Evolutionary conservation across 371 early-diverging fungal genomes (phyloP).

Genomic region (Fennellomyces sp.): DNA sequence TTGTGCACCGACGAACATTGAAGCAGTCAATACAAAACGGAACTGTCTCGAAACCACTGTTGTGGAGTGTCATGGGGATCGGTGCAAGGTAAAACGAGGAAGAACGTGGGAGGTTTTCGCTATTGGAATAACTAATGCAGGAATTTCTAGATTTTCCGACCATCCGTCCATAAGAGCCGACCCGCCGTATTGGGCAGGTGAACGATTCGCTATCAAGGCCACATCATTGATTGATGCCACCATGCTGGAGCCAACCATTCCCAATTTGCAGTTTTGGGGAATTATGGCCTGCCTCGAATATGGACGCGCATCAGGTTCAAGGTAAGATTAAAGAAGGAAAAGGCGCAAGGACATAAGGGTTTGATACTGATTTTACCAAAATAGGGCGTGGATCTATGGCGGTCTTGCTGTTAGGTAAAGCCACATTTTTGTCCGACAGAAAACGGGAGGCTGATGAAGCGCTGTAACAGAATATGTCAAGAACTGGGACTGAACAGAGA

Average conservation of each 20-base stretch:
- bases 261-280: conserved; percentile 61
- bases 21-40: conserved; percentile 34
- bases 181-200: conserved; percentile 53
- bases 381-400: conserved; percentile 66
- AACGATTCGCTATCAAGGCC: conserved; percentile 46
- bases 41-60: conserved; percentile 36
- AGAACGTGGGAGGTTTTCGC: not conserved
- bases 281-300: conserved; percentile 62
- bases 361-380: not conserved
- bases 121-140: not conserved
- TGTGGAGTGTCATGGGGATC: conserved; percentile 50
- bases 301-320: conserved; percentile 62
- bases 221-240: conserved; percentile 37
- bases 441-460: not conserved
- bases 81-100: conserved; percentile 40
- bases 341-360: not conserved
- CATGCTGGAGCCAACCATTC: conserved; percentile 53
- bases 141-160: conserved; percentile 37
- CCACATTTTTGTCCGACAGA: not conserved
- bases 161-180: conserved; percentile 42
- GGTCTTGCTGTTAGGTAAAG: conserved; percentile 56
- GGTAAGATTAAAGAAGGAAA: conserved; percentile 18
- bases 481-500: conserved; percentile 62
- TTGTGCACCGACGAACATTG: conserved; percentile 51
- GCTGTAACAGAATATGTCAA: conserved; percentile 43